These are phyloP conservation scores for Paraurostyla sp. DNA, from an alignment of 73 alveolate species.

Conservation along the genomic window DNA sequence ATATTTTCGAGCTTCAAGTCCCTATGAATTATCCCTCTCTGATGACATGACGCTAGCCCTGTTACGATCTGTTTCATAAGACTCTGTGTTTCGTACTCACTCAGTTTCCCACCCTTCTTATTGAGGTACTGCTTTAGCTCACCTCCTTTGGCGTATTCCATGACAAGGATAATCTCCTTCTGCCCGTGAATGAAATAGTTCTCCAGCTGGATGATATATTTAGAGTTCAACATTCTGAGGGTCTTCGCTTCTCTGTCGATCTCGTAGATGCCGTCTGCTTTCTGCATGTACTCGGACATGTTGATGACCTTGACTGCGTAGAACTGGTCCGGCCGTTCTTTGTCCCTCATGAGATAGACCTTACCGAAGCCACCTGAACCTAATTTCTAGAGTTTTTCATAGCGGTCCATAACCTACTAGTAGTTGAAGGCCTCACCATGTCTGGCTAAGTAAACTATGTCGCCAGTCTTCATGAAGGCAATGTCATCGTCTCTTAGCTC, in stretches of 20 bases:
- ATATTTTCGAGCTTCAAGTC: conserved; percentile 46
- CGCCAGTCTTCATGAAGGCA: conserved; percentile 31
- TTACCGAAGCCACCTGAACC: conserved; percentile 60
- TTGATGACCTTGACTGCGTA: conserved; percentile 42
- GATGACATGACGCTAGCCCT: conserved; percentile 45
- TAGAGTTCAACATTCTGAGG: conserved; percentile 15
- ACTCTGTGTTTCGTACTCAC: conserved; percentile 6
- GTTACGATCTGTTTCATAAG: conserved; percentile 27
- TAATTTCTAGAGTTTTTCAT: conserved; percentile 1
- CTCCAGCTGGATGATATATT: conserved; percentile 40
- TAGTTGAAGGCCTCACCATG: conserved; percentile 51
- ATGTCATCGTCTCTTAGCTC: conserved; percentile 62
- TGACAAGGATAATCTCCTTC: conserved; percentile 30
- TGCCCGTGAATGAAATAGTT: conserved; percentile 19
- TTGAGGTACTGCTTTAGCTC: conserved; percentile 52
- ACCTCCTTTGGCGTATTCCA: conserved; percentile 60
- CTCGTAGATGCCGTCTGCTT: conserved; percentile 51
- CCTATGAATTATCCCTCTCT: conserved; percentile 50
- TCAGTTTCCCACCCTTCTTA: background rate
- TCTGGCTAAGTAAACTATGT: conserved; percentile 43
- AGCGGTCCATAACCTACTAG: background rate
- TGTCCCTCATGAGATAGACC: conserved; percentile 19
- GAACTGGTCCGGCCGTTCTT: background rate
- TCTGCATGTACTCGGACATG: conserved; percentile 24
- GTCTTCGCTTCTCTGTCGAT: conserved; percentile 55